Percentiles rank a stretch among this genome's conserved stretches.
phyloP scores from a whole-genome alignment of 768 basidiomycete genomes.

The Pleurotus giganteus region DNA sequence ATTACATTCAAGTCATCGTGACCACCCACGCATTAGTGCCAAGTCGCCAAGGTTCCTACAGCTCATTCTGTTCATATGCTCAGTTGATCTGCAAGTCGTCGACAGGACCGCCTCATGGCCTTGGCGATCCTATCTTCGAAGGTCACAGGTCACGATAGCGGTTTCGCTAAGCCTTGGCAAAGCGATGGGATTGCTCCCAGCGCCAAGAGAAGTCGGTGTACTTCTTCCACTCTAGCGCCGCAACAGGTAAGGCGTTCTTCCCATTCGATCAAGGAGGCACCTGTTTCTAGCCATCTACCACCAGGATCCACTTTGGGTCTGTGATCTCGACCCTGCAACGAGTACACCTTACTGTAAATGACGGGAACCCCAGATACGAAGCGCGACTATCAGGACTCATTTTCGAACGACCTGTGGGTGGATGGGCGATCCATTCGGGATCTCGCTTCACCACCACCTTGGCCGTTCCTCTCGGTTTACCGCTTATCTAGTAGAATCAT shows the following conservation, averaged over 20 bases:
- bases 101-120: too few relatives aligned
- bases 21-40: too few relatives aligned
- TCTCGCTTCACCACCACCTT: background rate
- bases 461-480: background rate
- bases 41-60: background rate
- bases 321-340: slow-evolving; percentile 5
- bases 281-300: slow-evolving; percentile 6
- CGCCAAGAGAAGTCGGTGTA: slow-evolving; percentile 6
- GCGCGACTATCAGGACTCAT: too few relatives aligned
- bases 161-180: background rate
- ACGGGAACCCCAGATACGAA: too few relatives aligned
- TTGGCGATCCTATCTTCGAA: background rate
- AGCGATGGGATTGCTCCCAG: background rate
- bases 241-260: background rate
- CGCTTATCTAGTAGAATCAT: background rate
- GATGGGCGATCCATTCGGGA: slow-evolving; percentile 7
- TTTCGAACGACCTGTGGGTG: too few relatives aligned
- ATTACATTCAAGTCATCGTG: too few relatives aligned
- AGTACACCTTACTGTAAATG: background rate
- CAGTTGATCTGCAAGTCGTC: too few relatives aligned
- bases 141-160: background rate
- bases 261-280: background rate
- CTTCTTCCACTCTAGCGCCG: slow-evolving; percentile 7
- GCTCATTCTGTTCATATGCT: background rate
- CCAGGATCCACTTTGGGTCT: slow-evolving; percentile 1